Evolutionary conservation across 73 alveolate species (phyloP), one percentile per base, ranked within the genome.

Genomic region (Stentor coeruleus): DNA sequence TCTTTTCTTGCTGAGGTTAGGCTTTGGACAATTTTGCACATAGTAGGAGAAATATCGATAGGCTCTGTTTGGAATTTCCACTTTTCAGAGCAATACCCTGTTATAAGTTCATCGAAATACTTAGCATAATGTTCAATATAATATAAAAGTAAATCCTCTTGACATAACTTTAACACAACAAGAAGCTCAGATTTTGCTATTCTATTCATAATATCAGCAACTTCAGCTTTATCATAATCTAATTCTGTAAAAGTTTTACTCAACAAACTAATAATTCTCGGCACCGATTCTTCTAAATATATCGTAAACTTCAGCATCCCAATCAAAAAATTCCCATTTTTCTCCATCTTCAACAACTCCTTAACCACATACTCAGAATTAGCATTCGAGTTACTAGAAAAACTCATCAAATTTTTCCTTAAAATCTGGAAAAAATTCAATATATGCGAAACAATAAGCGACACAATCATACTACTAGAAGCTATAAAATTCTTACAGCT

Each of bases 401-500:
- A 66, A 66, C n/a, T 20, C 33, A 40, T 11, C 49, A 66, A 20
- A 20, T 20, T 31, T 31, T 66, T 20, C 79, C 37, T 75, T n/a
- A 75, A 75, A 37, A 39, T 14, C 59, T 37, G 74, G 72, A 75
- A 75, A 75, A 39, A 75, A 6, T 75, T n/a, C 59, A 39, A 6
- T 75, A 75, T n/a, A 75, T 75, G 72, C 0, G 83, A 75, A 20
- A 39, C 72, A 26, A 75, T 75, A 2, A 75, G 83, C 26, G 74
- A 37, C 77, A 75, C 59, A 36, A 75, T 26, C 83, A 38, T 75
- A 35, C n/a, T 75, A 14, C 72, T 38, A 39, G 83, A 75, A 20
- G 59, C 28, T 31, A 75, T 14, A n/a, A 20, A 40, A 37, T 15
- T 20, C 26, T 40, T 75, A 14, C 35, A 75, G 1, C 59, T 20